A percentile compares a stretch with the other conserved stretches of the same genome.
Evolutionary conservation across 352 stramenopile genomes (phyloP).

Genomic region (Globisporangium radiosum): DNA sequence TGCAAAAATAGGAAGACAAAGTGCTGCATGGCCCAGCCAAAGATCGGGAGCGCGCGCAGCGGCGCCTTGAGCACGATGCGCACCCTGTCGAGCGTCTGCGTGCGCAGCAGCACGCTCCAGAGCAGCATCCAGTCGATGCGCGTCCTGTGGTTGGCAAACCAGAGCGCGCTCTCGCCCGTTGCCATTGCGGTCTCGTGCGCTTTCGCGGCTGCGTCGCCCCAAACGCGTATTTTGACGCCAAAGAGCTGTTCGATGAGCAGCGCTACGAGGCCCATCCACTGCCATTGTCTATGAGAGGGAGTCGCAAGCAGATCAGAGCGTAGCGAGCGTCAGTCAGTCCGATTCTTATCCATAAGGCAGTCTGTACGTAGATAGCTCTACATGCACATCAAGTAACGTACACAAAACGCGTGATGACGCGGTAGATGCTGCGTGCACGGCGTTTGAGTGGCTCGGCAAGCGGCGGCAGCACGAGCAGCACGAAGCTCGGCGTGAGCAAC

Average conservation of each 20-base stretch:
- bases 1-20: slow-evolving; percentile 83
- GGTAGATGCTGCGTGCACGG: slow-evolving; percentile 33
- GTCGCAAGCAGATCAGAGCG: background rate
- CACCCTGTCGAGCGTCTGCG: slow-evolving; percentile 38
- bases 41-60: slow-evolving; percentile 63
- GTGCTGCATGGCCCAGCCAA: slow-evolving; percentile 83
- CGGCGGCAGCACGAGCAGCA: slow-evolving; percentile 32
- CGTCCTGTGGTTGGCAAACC: slow-evolving; percentile 76
- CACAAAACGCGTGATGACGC: slow-evolving; percentile 45
- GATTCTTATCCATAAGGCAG: background rate
- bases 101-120: slow-evolving; percentile 62
- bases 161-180: slow-evolving; percentile 48
- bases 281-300: slow-evolving; percentile 43
- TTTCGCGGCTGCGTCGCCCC: slow-evolving; percentile 50
- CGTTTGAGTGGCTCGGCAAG: slow-evolving; percentile 9
- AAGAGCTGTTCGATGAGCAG: slow-evolving; percentile 62
- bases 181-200: slow-evolving; percentile 32
- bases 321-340: background rate
- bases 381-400: slow-evolving; percentile 17
- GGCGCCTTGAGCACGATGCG: slow-evolving; percentile 77
- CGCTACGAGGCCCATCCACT: slow-evolving; percentile 69
- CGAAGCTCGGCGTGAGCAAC: slow-evolving; percentile 51
- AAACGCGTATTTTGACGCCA: slow-evolving; percentile 53
- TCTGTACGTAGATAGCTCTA: too few relatives aligned
- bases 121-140: slow-evolving; percentile 84